Base-by-base conservation (phyloP, 257 asterid species). In the Primulina eburnea region DNA sequence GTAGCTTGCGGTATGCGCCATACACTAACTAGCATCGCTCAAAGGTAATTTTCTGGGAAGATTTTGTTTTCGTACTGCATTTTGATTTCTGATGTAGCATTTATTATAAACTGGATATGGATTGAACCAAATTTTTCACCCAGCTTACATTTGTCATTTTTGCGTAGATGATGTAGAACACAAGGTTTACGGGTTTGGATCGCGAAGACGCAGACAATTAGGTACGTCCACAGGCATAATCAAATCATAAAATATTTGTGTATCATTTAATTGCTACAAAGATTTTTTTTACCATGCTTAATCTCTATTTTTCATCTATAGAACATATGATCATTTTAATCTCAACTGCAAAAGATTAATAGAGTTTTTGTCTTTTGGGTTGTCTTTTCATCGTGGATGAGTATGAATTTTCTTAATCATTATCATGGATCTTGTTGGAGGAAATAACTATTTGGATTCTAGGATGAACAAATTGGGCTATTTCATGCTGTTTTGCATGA, bases 1-100 rank as follows among this genome's bases (percentile, higher is more conserved):
- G 85, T 89, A 75, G 96, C 96, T 72, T 90, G 96, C 80, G 99
- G 99, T 14, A 86, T 88, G 96, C 96, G 99, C 21, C 99, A 94
- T 78, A 79, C 97, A 0, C 77, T 94, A 28, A 0, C 77, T 94
- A 28, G 89, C 84, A 75, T 81, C 88, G 72, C 78, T 89, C 59
- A 69, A 85, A 88, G 99, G 99, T 93, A 84, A 67, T 35, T 35
- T 59, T 33, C 17, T 62, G 24, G 38, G 33, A 47, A 65, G 70
- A 7, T 52, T 52, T 52, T 10, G 28, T 66, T 43, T 59, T 50
- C 60, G 26, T 62, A 9, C 14, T 35, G 8, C 4, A 53, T 7
- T 58, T 75, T 55, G 21, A 28, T 64, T 74, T 17, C 7, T 50
- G 57, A 17, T 14, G 55, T 47, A 47, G 18, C n/a, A 16, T 47